Evolutionary conservation across 116 monocot species (phyloP).

Genomic region (Cymodocea nodosa): DNA sequence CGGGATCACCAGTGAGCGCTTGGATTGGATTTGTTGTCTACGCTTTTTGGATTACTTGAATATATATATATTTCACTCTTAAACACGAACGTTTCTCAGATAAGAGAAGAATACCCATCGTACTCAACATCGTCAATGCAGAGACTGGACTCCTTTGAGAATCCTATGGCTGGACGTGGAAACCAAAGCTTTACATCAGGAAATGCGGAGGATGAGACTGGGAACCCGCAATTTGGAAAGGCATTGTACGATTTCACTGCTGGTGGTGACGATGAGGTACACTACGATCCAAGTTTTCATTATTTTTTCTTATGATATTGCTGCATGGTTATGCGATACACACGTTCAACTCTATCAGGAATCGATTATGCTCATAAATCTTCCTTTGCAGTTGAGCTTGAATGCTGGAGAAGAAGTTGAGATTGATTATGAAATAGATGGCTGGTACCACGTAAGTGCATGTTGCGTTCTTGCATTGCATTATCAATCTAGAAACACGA

Average conservation of each 20-base stretch:
- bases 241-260: conserved; percentile 97
- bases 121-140: conserved; percentile 50
- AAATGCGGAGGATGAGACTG: conserved; percentile 35
- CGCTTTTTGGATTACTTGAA: not conserved
- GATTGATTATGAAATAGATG: conserved; percentile 97
- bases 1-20: too few relatives aligned
- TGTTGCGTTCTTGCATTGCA: not conserved
- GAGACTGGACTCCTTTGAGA: conserved; percentile 81
- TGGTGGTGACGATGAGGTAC: conserved; percentile 98
- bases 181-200: conserved; percentile 50
- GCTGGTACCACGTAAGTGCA: conserved; percentile 92
- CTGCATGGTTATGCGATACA: too few relatives aligned
- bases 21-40: not conserved
- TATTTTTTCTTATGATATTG: too few relatives aligned
- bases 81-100: conserved; percentile 25
- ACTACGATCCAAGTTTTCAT: not conserved
- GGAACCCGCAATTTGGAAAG: conserved; percentile 69
- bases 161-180: conserved; percentile 61
- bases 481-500: not conserved
- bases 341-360: too few relatives aligned
- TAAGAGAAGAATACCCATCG: conserved; percentile 75
- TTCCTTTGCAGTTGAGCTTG: conserved; percentile 57
- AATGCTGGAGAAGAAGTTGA: conserved; percentile 86
- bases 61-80: not conserved
- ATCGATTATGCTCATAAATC: not conserved